These are phyloP conservation scores for Podospora comata DNA, from an alignment of 495 filamentous ascomycete species.

Conservation along the genomic window DNA sequence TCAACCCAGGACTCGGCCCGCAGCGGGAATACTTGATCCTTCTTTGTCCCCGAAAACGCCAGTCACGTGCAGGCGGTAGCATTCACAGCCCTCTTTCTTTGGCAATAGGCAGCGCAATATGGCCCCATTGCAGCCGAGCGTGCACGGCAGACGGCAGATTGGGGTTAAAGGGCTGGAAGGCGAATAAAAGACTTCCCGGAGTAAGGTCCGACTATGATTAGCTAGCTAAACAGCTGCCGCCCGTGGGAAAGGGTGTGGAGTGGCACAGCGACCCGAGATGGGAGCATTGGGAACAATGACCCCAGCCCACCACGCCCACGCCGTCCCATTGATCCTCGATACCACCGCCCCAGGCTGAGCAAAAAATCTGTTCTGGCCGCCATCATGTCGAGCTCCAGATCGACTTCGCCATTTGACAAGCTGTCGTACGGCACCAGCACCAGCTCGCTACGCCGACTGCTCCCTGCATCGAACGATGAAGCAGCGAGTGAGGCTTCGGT, in stretches of 20 bases:
- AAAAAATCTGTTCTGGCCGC: background rate
- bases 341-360: background rate
- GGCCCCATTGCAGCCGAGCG: background rate
- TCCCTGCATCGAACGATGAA: constrained; percentile 13
- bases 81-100: background rate
- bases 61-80: background rate
- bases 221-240: too few species aligned
- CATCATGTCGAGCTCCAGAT: constrained; percentile 10
- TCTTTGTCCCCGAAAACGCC: background rate
- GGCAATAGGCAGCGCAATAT: background rate
- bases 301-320: background rate
- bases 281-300: background rate
- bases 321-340: background rate
- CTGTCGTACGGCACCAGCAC: background rate
- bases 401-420: constrained; percentile 13
- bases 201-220: background rate
- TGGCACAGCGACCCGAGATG: background rate
- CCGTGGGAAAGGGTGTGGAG: background rate
- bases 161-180: background rate
- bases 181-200: background rate
- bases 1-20: background rate
- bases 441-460: constrained; percentile 20
- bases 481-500: background rate
- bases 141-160: background rate
- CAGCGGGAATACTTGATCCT: background rate